Base-by-base conservation (phyloP, 192 early-diverging fungal species). In the Chytriomyces confervae region DNA sequence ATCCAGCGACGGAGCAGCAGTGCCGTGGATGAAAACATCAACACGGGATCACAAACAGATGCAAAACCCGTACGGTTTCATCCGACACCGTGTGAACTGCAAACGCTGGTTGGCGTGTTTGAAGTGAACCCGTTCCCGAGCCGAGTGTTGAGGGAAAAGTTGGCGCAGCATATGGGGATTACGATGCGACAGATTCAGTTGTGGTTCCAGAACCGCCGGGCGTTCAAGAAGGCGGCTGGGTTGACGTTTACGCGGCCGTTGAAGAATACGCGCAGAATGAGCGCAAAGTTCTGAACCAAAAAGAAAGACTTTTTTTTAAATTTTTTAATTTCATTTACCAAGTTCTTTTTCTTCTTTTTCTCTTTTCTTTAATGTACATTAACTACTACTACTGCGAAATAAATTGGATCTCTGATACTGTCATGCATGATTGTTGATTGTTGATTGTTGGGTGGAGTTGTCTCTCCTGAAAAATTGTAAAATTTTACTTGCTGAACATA, bases 151-250 rank as follows among this genome's bases (percentile, higher is more conserved):
- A 89, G 96, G 72, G 79, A 88, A 63, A 86, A 89, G 46, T 81
- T 98, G 0, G 94, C 93, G 51, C 85, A 88, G 67, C 86, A 95
- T 70, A 89, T 94, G 62, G 92, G 89, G 50, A 96, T 98, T 94
- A 91, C 91, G 46, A 94, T 95, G 47, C 89, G 96, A 49, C 94
- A 94, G 0, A 94, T 98, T 20, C 96, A 98, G 84, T 93, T 98
- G 65, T 98, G 96, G 96, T 98, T 97, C 82, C 96, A 97, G 81
- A 97, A 97, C 86, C 92, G 91, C 76, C 89, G 96, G 44, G 53
- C 53, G 20, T 18, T 11, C 53, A 20, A 18, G 53, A 57, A 57
- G 20, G 53, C 53, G 0, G 20, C 11, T 6, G 76, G 74, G 6
- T 23, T 77, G 27, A 23, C 51, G 20, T 50, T 76, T 43, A 9